Percentiles rank a stretch among this genome's conserved stretches.
phyloP scores from a whole-genome alignment of 2,329 filamentous ascomycete species.

The Huntiella savannae region DNA sequence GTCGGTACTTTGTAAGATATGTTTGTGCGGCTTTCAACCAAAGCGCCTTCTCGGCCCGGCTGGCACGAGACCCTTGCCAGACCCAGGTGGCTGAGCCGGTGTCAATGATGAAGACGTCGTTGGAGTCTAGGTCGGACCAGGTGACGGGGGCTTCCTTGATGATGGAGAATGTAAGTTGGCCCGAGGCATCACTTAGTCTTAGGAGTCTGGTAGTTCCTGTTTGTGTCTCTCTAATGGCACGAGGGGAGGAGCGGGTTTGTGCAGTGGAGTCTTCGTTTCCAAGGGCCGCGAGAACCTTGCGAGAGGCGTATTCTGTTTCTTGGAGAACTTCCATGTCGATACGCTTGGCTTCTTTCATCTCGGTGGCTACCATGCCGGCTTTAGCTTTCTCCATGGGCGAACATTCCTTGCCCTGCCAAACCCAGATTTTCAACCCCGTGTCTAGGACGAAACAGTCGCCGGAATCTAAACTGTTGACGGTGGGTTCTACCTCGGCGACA shows the following conservation, averaged over 20 bases:
- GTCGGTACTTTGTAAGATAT: slow-evolving; percentile 24
- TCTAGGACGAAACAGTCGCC: slow-evolving; percentile 48
- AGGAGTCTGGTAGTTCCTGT: slow-evolving; percentile 21
- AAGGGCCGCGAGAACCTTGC: slow-evolving; percentile 35
- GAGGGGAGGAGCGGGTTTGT: neutral
- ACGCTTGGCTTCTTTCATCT: slow-evolving; percentile 44
- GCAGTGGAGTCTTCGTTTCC: slow-evolving; percentile 23
- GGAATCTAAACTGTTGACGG: slow-evolving; percentile 43
- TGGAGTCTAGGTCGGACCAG: slow-evolving; percentile 31
- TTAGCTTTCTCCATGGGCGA: slow-evolving; percentile 52
- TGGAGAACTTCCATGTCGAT: slow-evolving; percentile 45
- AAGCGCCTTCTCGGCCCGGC: slow-evolving; percentile 34
- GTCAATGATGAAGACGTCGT: slow-evolving; percentile 43
- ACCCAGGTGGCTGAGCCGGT: slow-evolving; percentile 43
- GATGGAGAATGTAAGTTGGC: slow-evolving; percentile 35
- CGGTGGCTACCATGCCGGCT: slow-evolving; percentile 46
- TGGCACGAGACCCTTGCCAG: slow-evolving; percentile 43
- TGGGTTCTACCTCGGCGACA: slow-evolving; percentile 44
- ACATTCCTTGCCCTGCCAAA: slow-evolving; percentile 48
- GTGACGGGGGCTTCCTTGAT: slow-evolving; percentile 33
- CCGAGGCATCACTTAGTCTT: slow-evolving; percentile 41
- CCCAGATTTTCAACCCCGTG: slow-evolving; percentile 43
- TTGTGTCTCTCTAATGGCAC: neutral
- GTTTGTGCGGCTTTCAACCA: slow-evolving; percentile 42
- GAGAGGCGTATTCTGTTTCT: slow-evolving; percentile 37